phyloP scores from a whole-genome alignment of 768 basidiomycete species.

The Leccinum barrowsii region DNA sequence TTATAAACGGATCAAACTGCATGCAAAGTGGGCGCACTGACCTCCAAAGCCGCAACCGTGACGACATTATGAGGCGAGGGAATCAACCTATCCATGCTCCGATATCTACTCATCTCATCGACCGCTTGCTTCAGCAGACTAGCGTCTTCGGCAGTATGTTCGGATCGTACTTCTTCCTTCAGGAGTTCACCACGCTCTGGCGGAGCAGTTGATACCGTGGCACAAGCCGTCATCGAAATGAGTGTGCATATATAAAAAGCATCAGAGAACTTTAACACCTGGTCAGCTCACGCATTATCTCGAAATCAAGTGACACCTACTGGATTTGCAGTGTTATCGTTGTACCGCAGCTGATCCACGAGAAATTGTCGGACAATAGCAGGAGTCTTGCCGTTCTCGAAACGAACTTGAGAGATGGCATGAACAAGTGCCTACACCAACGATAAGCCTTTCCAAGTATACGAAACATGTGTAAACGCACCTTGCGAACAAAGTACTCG shows the following conservation, averaged over 20 bases:
- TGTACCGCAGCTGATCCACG: conserved; percentile 89
- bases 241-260: conserved; percentile 86
- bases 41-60: conserved; percentile 87
- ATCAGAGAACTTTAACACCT: conserved; percentile 70
- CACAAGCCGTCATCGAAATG: conserved; percentile 77
- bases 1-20: conserved; percentile 5
- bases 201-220: conserved; percentile 70
- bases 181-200: conserved; percentile 80
- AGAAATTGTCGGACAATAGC: conserved; percentile 83
- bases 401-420: conserved; percentile 82
- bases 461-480: conserved; percentile 25
- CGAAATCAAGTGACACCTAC: conserved; percentile 43
- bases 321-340: conserved; percentile 89
- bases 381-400: conserved; percentile 83
- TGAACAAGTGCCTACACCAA: conserved; percentile 63
- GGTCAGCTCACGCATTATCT: conserved; percentile 2
- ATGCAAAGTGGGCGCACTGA: conserved; percentile 34
- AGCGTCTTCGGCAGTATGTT: conserved; percentile 65
- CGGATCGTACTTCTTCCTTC: conserved; percentile 60
- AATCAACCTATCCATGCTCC: conserved; percentile 92
- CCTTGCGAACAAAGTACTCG: conserved; percentile 95
- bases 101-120: conserved; percentile 85
- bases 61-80: conserved; percentile 94
- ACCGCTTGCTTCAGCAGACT: conserved; percentile 71
- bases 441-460: conserved; percentile 5